These are phyloP conservation scores for Candida namnaoensis DNA, from an alignment of 805 yeast species.

Conservation along the genomic window DNA sequence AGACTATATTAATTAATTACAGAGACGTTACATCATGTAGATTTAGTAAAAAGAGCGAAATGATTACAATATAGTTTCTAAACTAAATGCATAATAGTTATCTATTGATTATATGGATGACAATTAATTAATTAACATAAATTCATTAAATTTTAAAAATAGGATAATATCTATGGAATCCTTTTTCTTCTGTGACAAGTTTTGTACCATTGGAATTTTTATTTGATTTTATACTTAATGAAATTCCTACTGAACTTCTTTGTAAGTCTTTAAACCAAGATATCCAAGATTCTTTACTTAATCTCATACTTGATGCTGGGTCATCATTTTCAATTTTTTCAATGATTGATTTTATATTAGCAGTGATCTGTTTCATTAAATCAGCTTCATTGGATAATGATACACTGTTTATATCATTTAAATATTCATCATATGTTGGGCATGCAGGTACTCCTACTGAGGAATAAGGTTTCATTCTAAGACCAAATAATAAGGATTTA, in stretches of 20 bases:
- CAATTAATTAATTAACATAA: too few species aligned
- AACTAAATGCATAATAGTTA: too few species aligned
- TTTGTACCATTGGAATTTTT: slow-evolving; percentile 2
- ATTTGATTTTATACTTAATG: slow-evolving; percentile 5
- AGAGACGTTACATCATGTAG: too few species aligned
- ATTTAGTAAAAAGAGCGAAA: too few species aligned
- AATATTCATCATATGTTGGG: slow-evolving; percentile 33
- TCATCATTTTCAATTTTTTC: slow-evolving; percentile 14
- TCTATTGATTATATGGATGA: too few species aligned
- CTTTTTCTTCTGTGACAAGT: slow-evolving; percentile 20
- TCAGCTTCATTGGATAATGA: not conserved
- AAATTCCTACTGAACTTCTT: slow-evolving; percentile 22
- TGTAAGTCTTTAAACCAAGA: slow-evolving; percentile 20
- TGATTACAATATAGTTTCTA: too few species aligned
- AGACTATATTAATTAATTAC: too few species aligned
- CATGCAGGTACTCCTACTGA: slow-evolving; percentile 71
- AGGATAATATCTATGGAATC: slow-evolving; percentile 42
- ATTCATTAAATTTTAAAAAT: slow-evolving; percentile 15
- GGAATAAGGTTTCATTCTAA: slow-evolving; percentile 73
- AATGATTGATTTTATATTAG: slow-evolving; percentile 4
- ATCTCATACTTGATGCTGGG: slow-evolving; percentile 14
- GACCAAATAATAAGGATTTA: slow-evolving; percentile 29
- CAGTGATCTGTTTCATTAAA: slow-evolving; percentile 1
- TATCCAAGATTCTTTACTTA: slow-evolving; percentile 20
- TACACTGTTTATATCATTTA: slow-evolving; percentile 12